Evolutionary conservation across 2,329 filamentous ascomycete species (phyloP), one percentile per base, ranked within the genome.

Genomic region (Aspergillus novoparasiticus): DNA sequence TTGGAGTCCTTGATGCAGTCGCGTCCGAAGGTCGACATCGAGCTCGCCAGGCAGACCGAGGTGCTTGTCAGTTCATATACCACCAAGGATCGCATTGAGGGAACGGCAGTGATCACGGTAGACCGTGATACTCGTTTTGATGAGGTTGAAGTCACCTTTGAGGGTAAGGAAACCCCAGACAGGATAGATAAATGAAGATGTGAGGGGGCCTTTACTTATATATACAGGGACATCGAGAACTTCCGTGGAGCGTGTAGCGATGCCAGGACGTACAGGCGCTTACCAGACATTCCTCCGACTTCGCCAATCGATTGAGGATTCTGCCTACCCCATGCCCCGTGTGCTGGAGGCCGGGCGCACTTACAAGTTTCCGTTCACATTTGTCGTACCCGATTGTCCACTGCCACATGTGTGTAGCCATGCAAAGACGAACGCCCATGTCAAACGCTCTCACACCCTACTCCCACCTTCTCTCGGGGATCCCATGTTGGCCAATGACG

Each of bases 381-480:
- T 90, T 70, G 86, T 86, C 60, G 81, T 90, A 1, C 88, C 88
- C 0, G 79, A 84, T 39, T 82, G 83, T 21, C 77, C 90, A 4
- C 82, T 90, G 0, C 87, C 87, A 6, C 83, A 83, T 64, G 76
- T 85, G 50, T 90, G 88, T 76, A 78, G 77, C 21, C 88, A 90
- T 75, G 69, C 72, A 45, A 80, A 82, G 21, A 78, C 78, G 28
- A 84, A 84, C 64, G 76, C 80, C 30, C 80, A 84, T 43, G 78
- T 90, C 59, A 81, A 83, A 59, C 78, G 83, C 28, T 82, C 81
- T 1, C 88, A 90, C 72, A 78, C 86, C 2, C 78, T 83, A 68
- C 79, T 89, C 0, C 88, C 88, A 1, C 88, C 88, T 3, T 87
- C 83, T 30, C 76, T 90, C 23, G 88, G 88, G 14, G 87, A 89